Conservation (phyloP, 441 rosid genomes). For the Flueggea neowawraea region DNA sequence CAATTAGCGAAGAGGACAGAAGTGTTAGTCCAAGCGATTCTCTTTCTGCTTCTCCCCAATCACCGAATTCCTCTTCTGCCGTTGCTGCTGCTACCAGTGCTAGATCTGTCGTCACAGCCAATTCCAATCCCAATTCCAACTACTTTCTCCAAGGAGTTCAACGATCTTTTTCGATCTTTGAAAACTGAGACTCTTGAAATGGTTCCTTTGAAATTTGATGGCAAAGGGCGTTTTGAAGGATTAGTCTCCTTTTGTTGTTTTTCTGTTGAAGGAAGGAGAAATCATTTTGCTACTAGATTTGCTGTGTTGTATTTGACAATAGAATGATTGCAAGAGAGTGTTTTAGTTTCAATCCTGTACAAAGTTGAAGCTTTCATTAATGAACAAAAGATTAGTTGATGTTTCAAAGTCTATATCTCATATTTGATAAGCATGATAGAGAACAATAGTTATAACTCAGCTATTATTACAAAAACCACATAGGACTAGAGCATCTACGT, state of each 20-base stretch:
- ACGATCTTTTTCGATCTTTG: constrained; percentile 38
- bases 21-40: constrained; percentile 32
- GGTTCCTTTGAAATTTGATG: background rate
- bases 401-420: background rate
- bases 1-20: constrained; percentile 80
- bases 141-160: constrained; percentile 33
- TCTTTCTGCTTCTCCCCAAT: constrained; percentile 6
- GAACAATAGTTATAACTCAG: too few relatives aligned
- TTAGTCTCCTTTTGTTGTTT: constrained; percentile 3
- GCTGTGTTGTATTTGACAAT: background rate
- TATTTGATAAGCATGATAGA: too few relatives aligned
- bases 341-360: constrained; percentile 7
- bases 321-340: background rate
- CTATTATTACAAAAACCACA: too few relatives aligned
- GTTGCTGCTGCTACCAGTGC: constrained; percentile 1
- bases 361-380: background rate
- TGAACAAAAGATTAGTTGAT: background rate
- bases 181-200: constrained; percentile 18
- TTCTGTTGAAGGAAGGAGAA: constrained; percentile 1
- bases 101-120: too few relatives aligned
- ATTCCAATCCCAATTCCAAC: constrained; percentile 21
- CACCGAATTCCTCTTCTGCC: constrained; percentile 3
- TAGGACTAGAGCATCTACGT: too few relatives aligned
- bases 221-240: background rate
- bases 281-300: background rate